These are phyloP conservation scores for Saccharomyces hybrid DNA, from an alignment of 1,139 yeast genomes.

Conservation along the genomic window DNA sequence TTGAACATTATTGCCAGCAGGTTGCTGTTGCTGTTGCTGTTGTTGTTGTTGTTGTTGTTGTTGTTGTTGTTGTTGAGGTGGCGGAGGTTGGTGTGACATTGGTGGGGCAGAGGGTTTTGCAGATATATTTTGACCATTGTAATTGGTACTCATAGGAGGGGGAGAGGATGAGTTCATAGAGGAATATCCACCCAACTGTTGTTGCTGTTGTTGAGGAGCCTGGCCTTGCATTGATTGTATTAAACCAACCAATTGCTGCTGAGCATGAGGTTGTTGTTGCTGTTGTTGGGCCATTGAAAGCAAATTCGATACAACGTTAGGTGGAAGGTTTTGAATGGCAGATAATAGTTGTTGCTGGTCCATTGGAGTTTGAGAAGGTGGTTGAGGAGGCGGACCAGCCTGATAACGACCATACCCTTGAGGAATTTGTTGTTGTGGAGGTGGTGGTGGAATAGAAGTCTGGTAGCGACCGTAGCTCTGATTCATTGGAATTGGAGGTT, in stretches of 20 bases:
- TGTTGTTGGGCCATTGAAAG: constrained; percentile 37
- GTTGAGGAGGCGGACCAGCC: constrained; percentile 24
- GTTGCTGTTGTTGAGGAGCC: constrained; percentile 9
- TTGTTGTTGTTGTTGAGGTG: constrained; percentile 16
- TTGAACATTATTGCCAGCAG: constrained; percentile 31
- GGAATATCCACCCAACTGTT: constrained; percentile 6
- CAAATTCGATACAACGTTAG: constrained; percentile 44
- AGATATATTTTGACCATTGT: not conserved
- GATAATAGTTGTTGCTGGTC: constrained; percentile 31
- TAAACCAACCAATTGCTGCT: constrained; percentile 25
- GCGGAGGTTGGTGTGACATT: constrained; percentile 7
- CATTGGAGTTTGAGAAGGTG: constrained; percentile 22
- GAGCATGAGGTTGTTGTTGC: constrained; percentile 27
- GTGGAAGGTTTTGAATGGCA: constrained; percentile 44
- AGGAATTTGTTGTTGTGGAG: constrained; percentile 24
- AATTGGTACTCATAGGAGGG: constrained; percentile 1
- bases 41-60: constrained; percentile 15
- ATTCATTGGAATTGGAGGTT: constrained; percentile 6
- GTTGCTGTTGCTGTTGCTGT: constrained; percentile 15
- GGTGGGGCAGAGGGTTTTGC: constrained; percentile 3
- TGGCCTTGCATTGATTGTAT: constrained; percentile 24
- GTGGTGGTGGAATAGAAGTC: constrained; percentile 30
- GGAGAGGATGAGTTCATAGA: constrained; percentile 3
- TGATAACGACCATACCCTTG: constrained; percentile 23
- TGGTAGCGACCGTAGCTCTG: constrained; percentile 25